These are phyloP conservation scores for Amoeboaphelidium occidentale DNA, from an alignment of 371 early-diverging fungal genomes.

Conservation along the genomic window DNA sequence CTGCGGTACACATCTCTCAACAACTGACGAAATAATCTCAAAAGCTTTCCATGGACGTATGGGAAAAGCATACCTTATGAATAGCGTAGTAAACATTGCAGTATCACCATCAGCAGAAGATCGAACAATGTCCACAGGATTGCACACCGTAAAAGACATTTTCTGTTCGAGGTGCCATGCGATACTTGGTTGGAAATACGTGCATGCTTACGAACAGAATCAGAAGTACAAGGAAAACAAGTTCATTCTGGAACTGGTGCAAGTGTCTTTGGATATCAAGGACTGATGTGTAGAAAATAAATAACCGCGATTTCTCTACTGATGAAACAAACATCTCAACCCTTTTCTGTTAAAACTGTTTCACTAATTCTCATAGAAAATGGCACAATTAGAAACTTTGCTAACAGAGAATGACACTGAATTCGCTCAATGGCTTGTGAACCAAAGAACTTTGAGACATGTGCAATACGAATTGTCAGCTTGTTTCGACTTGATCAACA, in stretches of 20 bases:
- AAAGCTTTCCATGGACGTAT: not conserved
- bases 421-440: no score
- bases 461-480: no score
- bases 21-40: not conserved
- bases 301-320: no score
- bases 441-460: no score
- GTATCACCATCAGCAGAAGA: not conserved
- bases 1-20: not conserved
- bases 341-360: no score
- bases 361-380: no score
- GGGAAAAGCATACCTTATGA: not conserved
- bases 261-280: no score
- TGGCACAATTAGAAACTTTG: no score
- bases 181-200: slow-evolving; percentile 3
- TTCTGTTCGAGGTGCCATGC: not conserved
- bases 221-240: slow-evolving; percentile 3
- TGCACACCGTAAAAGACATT: slow-evolving; percentile 1
- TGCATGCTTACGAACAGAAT: not conserved
- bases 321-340: no score
- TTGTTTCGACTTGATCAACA: no score
- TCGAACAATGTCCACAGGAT: slow-evolving; percentile 2
- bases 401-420: no score
- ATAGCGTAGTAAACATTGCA: not conserved
- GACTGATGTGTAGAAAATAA: no score
- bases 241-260: slow-evolving; percentile 1